These are phyloP conservation scores for Spizellomyces punctatus DNA, from an alignment of 192 early-diverging fungal species.

Conservation along the genomic window DNA sequence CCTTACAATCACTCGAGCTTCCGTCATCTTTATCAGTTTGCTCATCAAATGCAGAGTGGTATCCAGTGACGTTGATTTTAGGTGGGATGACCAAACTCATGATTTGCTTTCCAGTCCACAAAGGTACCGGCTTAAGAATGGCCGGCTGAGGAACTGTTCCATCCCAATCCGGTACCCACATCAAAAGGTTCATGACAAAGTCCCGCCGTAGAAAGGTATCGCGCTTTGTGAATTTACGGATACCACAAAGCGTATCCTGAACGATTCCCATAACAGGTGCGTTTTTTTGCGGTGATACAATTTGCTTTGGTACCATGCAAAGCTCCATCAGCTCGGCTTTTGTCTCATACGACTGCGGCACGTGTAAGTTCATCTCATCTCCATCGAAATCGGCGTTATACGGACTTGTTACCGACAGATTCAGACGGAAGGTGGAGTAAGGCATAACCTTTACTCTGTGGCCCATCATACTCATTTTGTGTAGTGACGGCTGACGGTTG, in stretches of 20 bases:
- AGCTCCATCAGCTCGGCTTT: conserved; percentile 94
- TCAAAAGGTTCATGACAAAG: conserved; percentile 92
- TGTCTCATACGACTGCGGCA: conserved; percentile 95
- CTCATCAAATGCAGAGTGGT: conserved; percentile 76
- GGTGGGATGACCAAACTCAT: conserved; percentile 88
- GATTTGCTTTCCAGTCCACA: conserved; percentile 99
- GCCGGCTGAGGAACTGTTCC: conserved; percentile 90
- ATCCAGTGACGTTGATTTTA: conserved; percentile 87
- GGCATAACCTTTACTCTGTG: conserved; percentile 97
- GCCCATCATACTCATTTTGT: conserved; percentile 99
- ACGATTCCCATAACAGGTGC: conserved; percentile 99
- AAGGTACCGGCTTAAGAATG: conserved; percentile 92
- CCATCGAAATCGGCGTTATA: conserved; percentile 99
- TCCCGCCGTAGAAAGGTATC: conserved; percentile 87
- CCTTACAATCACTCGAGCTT: conserved; percentile 71
- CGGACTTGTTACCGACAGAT: conserved; percentile 94
- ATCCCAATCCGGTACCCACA: conserved; percentile 98
- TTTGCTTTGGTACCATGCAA: conserved; percentile 97
- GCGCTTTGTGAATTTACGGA: conserved; percentile 92
- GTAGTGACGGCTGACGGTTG: conserved; percentile 97
- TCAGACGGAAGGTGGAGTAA: conserved; percentile 97
- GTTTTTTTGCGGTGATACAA: conserved; percentile 96
- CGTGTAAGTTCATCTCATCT: conserved; percentile 99
- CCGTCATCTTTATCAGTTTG: conserved; percentile 76
- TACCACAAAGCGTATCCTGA: conserved; percentile 95